Evolutionary conservation across 2,329 filamentous ascomycete species (phyloP).

Genomic region (Cryphonectria parasitica): DNA sequence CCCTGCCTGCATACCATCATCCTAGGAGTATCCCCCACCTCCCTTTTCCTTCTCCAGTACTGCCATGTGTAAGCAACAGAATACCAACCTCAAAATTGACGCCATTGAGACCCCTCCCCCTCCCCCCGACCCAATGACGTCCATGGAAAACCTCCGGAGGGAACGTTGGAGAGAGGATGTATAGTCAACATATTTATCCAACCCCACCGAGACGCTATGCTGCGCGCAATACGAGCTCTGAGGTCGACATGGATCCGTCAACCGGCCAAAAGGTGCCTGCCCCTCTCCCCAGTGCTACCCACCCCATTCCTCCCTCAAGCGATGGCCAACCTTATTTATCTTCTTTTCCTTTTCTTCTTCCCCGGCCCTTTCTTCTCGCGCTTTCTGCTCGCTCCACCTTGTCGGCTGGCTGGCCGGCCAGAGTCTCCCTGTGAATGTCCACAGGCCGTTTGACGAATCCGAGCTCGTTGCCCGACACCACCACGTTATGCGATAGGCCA

Average conservation of each 20-base stretch:
- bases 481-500: neutral
- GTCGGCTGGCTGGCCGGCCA: neutral
- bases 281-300: neutral
- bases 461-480: neutral
- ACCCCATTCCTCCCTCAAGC: neutral
- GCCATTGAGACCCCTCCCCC: neutral
- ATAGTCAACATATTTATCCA: neutral
- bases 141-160: neutral
- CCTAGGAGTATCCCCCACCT: too few species aligned
- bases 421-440: neutral
- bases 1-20: constrained; percentile 3
- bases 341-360: neutral
- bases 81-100: neutral
- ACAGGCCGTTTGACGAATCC: neutral
- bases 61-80: constrained; percentile 7
- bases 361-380: neutral
- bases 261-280: neutral
- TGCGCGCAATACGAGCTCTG: neutral
- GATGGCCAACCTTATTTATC: neutral
- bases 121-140: neutral
- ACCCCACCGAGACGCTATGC: neutral
- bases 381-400: neutral
- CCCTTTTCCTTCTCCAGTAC: too few species aligned
- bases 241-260: neutral
- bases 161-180: neutral